Percentiles rank a stretch among this genome's conserved stretches.
These are phyloP conservation scores for Artemisia tridentata DNA, from an alignment of 129 eudicot species.

Conservation along the genomic window DNA sequence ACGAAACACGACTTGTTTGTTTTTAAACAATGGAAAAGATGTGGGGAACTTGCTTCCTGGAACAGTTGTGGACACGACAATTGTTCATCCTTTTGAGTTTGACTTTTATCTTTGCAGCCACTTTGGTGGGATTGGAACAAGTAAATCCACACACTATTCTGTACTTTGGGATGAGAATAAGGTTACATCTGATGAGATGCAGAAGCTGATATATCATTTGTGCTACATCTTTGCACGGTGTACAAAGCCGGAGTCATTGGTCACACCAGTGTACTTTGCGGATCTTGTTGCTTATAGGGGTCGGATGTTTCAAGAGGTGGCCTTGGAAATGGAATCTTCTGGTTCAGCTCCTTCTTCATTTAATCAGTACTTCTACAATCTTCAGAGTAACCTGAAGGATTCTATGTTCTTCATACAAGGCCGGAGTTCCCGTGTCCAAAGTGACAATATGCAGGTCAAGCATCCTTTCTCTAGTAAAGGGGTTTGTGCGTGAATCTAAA, in stretches of 20 bases:
- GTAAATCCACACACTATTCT: constrained; percentile 77
- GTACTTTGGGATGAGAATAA: constrained; percentile 60
- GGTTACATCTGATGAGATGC: constrained; percentile 58
- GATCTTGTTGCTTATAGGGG: constrained; percentile 80
- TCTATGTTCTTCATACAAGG: constrained; percentile 57
- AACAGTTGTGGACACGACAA: constrained; percentile 66
- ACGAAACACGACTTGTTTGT: constrained; percentile 72
- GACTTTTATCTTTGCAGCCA: constrained; percentile 80
- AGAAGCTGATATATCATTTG: constrained; percentile 55
- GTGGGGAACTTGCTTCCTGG: constrained; percentile 66
- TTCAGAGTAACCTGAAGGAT: constrained; percentile 46
- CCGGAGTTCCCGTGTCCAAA: constrained; percentile 12
- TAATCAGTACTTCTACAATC: constrained; percentile 37
- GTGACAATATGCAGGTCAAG: constrained; percentile 39
- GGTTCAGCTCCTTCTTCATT: constrained; percentile 27
- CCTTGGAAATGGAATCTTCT: constrained; percentile 29
- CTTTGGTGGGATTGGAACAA: constrained; percentile 71
- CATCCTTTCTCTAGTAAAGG: constrained; percentile 42
- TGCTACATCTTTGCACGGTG: constrained; percentile 79
- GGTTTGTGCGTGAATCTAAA: constrained; percentile 95
- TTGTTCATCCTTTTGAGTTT: constrained; percentile 54
- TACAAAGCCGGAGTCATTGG: constrained; percentile 74
- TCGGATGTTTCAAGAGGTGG: constrained; percentile 61
- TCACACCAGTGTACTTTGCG: constrained; percentile 82
- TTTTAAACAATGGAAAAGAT: constrained; percentile 28